Percentiles rank a stretch among this genome's conserved stretches.
These are phyloP conservation scores for Sarcodon sp. DNA, from an alignment of 768 basidiomycete genomes.

Conservation along the genomic window DNA sequence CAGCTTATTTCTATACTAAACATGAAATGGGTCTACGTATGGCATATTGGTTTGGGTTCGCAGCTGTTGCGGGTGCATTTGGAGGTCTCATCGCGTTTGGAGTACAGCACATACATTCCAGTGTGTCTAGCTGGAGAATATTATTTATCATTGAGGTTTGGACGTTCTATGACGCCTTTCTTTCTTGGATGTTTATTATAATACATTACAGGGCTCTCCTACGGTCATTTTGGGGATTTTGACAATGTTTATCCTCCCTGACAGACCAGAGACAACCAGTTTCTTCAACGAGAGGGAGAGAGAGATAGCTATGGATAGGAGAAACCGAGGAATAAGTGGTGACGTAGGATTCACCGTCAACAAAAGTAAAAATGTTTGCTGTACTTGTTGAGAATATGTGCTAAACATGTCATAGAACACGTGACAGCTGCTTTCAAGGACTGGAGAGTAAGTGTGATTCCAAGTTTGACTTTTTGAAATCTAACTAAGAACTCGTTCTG, in stretches of 20 bases:
- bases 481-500: background rate
- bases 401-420: constrained; percentile 29
- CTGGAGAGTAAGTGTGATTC: constrained; percentile 31
- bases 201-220: constrained; percentile 32
- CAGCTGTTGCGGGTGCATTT: constrained; percentile 75
- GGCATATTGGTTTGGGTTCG: constrained; percentile 79
- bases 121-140: constrained; percentile 43
- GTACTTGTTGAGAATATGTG: background rate
- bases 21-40: constrained; percentile 60
- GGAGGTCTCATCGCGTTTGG: constrained; percentile 80
- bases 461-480: background rate
- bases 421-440: constrained; percentile 51
- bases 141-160: constrained; percentile 56
- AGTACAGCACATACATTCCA: constrained; percentile 43
- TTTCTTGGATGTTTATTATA: too few relatives aligned
- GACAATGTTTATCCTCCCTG: constrained; percentile 44
- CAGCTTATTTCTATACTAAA: constrained; percentile 72
- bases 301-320: constrained; percentile 50
- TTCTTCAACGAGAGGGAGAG: constrained; percentile 40
- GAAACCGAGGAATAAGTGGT: constrained; percentile 52
- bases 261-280: constrained; percentile 57
- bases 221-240: constrained; percentile 49
- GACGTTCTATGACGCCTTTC: too few relatives aligned
- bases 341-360: constrained; percentile 56
- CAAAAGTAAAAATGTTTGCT: constrained; percentile 27